phyloP scores from a whole-genome alignment of 116 monocot genomes.

The Dioscorea cayenensis region DNA sequence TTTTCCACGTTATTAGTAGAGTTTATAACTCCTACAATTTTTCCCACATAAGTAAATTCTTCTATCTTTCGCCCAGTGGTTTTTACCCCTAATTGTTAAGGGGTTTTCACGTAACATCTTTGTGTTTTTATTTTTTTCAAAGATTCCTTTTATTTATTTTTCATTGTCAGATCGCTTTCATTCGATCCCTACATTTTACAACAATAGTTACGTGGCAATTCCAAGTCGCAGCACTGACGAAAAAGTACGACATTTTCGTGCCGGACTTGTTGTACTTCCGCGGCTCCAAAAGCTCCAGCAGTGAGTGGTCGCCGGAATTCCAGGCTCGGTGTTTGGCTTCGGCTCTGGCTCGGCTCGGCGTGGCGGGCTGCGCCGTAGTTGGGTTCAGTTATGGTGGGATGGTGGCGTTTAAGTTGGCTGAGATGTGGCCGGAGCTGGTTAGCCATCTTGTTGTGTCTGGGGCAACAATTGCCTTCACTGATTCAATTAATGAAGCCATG shows the following conservation, averaged over 20 bases:
- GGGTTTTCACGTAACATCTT: no score
- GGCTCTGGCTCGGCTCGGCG: constrained; percentile 45
- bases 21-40: no score
- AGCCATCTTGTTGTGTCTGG: constrained; percentile 61
- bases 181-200: no score
- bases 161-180: no score
- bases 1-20: no score
- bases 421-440: constrained; percentile 55
- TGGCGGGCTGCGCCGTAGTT: constrained; percentile 52
- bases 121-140: no score
- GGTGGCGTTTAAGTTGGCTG: constrained; percentile 85
- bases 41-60: no score
- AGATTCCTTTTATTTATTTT: no score
- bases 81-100: no score
- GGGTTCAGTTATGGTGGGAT: constrained; percentile 96
- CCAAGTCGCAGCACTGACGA: constrained; percentile 43
- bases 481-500: constrained; percentile 42
- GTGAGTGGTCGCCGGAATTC: constrained; percentile 58
- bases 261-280: constrained; percentile 91
- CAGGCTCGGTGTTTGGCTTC: constrained; percentile 57
- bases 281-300: constrained; percentile 25
- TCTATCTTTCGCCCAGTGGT: no score
- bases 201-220: constrained; percentile 78
- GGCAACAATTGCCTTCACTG: constrained; percentile 67
- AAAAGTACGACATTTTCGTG: constrained; percentile 63